A percentile compares a stretch with the other conserved stretches of the same genome.
These are phyloP conservation scores for Pythium insidiosum DNA, from an alignment of 352 stramenopile genomes.

Conservation along the genomic window DNA sequence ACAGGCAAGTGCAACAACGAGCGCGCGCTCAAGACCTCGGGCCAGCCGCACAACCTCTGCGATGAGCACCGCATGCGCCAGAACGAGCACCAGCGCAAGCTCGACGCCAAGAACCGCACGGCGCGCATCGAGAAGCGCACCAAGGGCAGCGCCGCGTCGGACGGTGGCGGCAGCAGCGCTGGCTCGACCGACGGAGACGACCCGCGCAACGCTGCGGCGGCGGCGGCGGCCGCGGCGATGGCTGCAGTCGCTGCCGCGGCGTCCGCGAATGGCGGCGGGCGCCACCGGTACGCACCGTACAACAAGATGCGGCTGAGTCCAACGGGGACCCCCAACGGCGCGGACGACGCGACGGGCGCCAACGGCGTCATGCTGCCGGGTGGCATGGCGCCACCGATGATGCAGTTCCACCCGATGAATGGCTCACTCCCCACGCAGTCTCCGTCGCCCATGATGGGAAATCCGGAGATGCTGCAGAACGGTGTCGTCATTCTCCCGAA, in stretches of 20 bases:
- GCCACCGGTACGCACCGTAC: slow-evolving; percentile 15
- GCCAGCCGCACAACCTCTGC: slow-evolving; percentile 76
- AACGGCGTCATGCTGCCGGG: slow-evolving; percentile 11
- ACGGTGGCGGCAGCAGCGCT: no score
- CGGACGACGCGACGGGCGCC: slow-evolving; percentile 9
- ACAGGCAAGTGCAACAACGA: slow-evolving; percentile 83
- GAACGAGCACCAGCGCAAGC: slow-evolving; percentile 84
- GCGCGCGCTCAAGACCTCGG: slow-evolving; percentile 79
- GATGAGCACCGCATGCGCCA: slow-evolving; percentile 76
- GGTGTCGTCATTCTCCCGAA: slow-evolving; percentile 37
- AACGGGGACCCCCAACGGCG: not conserved
- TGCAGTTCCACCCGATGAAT: slow-evolving; percentile 13
- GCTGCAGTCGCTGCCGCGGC: not conserved
- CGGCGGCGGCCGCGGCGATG: not conserved
- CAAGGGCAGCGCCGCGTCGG: slow-evolving; percentile 2
- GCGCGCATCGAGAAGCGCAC: slow-evolving; percentile 55
- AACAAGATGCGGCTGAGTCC: slow-evolving; percentile 16
- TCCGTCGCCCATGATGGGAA: slow-evolving; percentile 1
- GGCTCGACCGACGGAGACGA: slow-evolving; percentile 3
- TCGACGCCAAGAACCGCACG: slow-evolving; percentile 76
- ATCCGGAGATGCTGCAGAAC: slow-evolving; percentile 15
- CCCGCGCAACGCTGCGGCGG: slow-evolving; percentile 7
- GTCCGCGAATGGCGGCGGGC: not conserved
- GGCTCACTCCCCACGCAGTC: not conserved
- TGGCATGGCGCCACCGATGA: slow-evolving; percentile 13